Base-by-base conservation (phyloP, 2,329 filamentous ascomycete genomes). In the Fusarium sp. region DNA sequence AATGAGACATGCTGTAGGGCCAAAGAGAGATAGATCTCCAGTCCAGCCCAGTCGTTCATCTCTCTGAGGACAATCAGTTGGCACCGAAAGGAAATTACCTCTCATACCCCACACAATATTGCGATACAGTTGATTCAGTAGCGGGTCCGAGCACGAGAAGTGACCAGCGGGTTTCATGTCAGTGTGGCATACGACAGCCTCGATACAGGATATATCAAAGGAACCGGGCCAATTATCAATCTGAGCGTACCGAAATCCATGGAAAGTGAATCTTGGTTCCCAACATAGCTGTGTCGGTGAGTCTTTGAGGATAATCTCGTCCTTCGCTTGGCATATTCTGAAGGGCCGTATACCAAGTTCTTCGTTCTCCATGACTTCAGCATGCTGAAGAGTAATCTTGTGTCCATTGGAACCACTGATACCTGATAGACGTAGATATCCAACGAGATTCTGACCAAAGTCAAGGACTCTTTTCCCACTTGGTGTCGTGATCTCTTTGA, bases 381-480 rank as follows among this genome's bases (percentile, higher is more conserved):
- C 85, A 74, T 90, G 88, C 0, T 77, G 78, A 20, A 91, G 79
- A 8, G 80, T 83, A 26, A 90, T 83, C 14, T 78, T 82, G 6
- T 83, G 80, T 2, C 84, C 85, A 6, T 77, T 75, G 0, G 81
- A 79, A 1, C 82, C 84, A 44, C 72, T 72, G 5, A 85, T 76
- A 1, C 26, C 36, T 79, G 75, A 3, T 73, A 81, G 17, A 89
- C 80, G 79, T 3, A 89, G 62, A 72, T 83, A 83, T 3, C 89
- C 89, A 2, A 89, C 88, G 0, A 90, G 79, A 71, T 90, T 90
- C 74, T 90, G 88, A 4, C 88, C 88, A 76, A 90, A 90, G 70
- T 90, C 88, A 10, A 90, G 66, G 3, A 89, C 79, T 0, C 80
- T 85, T 72, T 87, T 87, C 9, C 86, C 86, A 8, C 78, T 5